Evolutionary conservation across 2,329 filamentous ascomycete genomes (phyloP).

Genomic region (Thelonectria olida): DNA sequence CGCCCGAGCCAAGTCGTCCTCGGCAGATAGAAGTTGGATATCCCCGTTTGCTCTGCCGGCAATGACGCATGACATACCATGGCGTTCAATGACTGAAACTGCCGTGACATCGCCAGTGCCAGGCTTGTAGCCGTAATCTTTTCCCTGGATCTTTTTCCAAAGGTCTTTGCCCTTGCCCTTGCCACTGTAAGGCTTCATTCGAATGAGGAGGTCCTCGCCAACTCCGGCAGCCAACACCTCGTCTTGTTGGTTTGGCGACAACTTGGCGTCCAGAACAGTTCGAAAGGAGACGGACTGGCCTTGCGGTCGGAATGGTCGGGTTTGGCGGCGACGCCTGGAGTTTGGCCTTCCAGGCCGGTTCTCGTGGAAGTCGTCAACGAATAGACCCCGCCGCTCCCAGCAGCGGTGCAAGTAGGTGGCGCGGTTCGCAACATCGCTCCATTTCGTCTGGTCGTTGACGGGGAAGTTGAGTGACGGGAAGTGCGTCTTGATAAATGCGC

Average conservation of each 20-base stretch:
- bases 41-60: slow-evolving; percentile 61
- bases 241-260: slow-evolving; percentile 46
- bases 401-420: slow-evolving; percentile 61
- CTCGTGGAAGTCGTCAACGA: slow-evolving; percentile 41
- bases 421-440: slow-evolving; percentile 53
- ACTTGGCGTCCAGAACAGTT: slow-evolving; percentile 57
- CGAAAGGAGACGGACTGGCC: slow-evolving; percentile 53
- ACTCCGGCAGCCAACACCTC: slow-evolving; percentile 62
- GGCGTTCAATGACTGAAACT: slow-evolving; percentile 53
- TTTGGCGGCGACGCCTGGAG: slow-evolving; percentile 22
- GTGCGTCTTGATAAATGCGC: slow-evolving; percentile 55
- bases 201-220: slow-evolving; percentile 60
- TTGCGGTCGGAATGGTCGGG: slow-evolving; percentile 26
- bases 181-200: slow-evolving; percentile 46
- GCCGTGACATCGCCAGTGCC: slow-evolving; percentile 62
- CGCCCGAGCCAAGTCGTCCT: slow-evolving; percentile 42
- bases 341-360: no score
- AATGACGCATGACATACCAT: slow-evolving; percentile 47
- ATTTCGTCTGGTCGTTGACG: slow-evolving; percentile 37
- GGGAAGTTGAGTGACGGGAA: slow-evolving; percentile 55
- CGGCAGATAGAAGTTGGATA: slow-evolving; percentile 54
- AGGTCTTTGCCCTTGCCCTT: slow-evolving; percentile 25
- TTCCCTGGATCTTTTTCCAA: slow-evolving; percentile 53
- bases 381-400: slow-evolving; percentile 61
- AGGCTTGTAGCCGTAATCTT: slow-evolving; percentile 48